A percentile compares a stretch with the other conserved stretches of the same genome.
phyloP scores from a whole-genome alignment of 331 rosid species.

The Saraca asoca region DNA sequence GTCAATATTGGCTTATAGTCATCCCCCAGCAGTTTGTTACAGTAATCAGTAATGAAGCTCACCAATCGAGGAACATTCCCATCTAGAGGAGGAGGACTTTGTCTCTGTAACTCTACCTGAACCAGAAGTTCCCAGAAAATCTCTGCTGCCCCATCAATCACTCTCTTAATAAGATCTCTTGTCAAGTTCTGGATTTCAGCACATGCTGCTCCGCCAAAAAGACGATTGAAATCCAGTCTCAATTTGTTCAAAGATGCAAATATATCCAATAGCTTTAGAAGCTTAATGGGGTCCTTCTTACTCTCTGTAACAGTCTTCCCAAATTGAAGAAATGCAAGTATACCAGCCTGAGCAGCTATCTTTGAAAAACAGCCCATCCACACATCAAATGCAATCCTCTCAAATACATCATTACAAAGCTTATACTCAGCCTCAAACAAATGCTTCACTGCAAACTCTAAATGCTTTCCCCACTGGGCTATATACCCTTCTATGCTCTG shows the following conservation, averaged over 20 bases:
- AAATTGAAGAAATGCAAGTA: slow-evolving; percentile 91
- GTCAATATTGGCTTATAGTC: slow-evolving; percentile 85
- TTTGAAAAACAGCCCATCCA: slow-evolving; percentile 96
- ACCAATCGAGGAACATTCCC: slow-evolving; percentile 81
- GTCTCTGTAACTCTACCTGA: slow-evolving; percentile 88
- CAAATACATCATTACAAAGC: slow-evolving; percentile 95
- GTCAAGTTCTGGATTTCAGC: slow-evolving; percentile 86
- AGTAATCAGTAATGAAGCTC: slow-evolving; percentile 79
- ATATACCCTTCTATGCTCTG: slow-evolving; percentile 90
- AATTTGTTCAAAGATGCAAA: slow-evolving; percentile 88
- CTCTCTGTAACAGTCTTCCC: slow-evolving; percentile 94
- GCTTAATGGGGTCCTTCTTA: slow-evolving; percentile 93
- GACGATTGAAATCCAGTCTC: slow-evolving; percentile 91
- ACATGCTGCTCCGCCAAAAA: slow-evolving; percentile 93
- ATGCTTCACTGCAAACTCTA: slow-evolving; percentile 98
- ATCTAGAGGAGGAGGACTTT: slow-evolving; percentile 79
- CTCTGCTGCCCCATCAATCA: slow-evolving; percentile 88
- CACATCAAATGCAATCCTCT: slow-evolving; percentile 81
- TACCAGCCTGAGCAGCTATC: slow-evolving; percentile 97
- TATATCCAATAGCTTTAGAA: slow-evolving; percentile 85
- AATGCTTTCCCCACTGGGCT: slow-evolving; percentile 92
- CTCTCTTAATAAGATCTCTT: slow-evolving; percentile 92
- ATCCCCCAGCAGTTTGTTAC: slow-evolving; percentile 87
- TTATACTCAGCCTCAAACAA: slow-evolving; percentile 94
- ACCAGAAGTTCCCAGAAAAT: slow-evolving; percentile 89